These are phyloP conservation scores for Phaeoacremonium minimum DNA, from an alignment of 2,329 filamentous ascomycete genomes.

Conservation along the genomic window DNA sequence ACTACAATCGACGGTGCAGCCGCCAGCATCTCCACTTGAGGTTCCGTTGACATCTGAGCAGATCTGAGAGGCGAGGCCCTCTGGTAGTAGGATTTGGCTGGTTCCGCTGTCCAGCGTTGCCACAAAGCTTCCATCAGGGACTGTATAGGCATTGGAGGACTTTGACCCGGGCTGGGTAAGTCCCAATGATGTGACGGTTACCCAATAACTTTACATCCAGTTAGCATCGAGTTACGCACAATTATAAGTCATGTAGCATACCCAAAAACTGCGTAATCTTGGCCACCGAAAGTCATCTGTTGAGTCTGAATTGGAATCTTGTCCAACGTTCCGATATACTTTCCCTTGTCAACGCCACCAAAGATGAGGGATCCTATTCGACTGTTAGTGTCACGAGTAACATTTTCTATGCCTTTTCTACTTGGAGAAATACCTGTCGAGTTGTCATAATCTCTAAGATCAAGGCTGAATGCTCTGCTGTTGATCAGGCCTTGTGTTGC, in stretches of 20 bases:
- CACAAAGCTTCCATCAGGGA: conserved; percentile 13
- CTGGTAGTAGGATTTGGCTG: conserved; percentile 46
- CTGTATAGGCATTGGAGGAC: conserved; percentile 2
- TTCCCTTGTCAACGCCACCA: conserved; percentile 6
- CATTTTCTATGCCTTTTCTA: no score
- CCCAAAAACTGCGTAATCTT: not conserved
- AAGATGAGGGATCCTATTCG: conserved; percentile 6
- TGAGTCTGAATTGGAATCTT: conserved; percentile 8
- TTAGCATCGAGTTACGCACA: no score
- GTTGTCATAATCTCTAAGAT: conserved; percentile 1
- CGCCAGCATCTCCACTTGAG: no score
- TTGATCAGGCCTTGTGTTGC: conserved; percentile 5
- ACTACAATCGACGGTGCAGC: conserved; percentile 7
- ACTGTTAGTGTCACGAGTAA: no score
- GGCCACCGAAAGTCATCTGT: not conserved
- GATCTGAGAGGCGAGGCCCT: conserved; percentile 27
- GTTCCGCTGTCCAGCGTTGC: conserved; percentile 52
- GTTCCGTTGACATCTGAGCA: conserved; percentile 7
- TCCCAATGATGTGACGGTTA: conserved; percentile 10
- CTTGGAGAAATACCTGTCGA: conserved; percentile 1
- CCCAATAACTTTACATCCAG: conserved; percentile 8
- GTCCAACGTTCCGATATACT: conserved; percentile 6
- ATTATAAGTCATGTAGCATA: not conserved
- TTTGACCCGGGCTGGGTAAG: conserved; percentile 3
- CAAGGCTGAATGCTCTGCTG: conserved; percentile 5